phyloP scores from a whole-genome alignment of 441 rosid genomes.

The Corymbia citriodora region DNA sequence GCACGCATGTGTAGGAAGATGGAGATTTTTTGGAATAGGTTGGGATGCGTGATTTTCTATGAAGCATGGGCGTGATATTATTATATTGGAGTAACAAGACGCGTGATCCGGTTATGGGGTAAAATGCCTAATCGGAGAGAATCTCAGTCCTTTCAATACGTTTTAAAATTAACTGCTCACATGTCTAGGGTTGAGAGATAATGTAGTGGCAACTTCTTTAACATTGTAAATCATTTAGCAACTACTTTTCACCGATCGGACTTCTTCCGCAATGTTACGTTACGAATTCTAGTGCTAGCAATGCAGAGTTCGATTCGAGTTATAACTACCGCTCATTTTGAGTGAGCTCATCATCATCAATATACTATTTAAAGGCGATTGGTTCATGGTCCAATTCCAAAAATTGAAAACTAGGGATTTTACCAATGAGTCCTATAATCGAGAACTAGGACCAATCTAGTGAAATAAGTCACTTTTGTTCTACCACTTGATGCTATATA shows the following conservation, averaged over 20 bases:
- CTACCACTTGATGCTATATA: too few species aligned
- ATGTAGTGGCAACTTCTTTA: neutral
- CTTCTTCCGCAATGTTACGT: neutral
- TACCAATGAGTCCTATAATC: too few species aligned
- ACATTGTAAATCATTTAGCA: neutral
- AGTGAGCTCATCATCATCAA: accelerated
- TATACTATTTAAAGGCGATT: too few species aligned
- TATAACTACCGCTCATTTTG: neutral
- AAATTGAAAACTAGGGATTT: too few species aligned
- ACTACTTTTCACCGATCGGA: neutral
- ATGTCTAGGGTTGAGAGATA: neutral
- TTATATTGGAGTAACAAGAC: neutral
- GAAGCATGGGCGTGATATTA: neutral
- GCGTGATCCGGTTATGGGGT: neutral
- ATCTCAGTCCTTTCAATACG: neutral
- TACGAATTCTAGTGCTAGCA: neutral
- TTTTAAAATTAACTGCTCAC: neutral
- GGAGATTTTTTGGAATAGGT: neutral
- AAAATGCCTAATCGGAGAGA: neutral
- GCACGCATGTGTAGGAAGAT: neutral
- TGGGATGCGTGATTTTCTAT: neutral
- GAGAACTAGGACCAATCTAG: too few species aligned
- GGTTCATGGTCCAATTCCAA: too few species aligned
- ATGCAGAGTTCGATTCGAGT: neutral
- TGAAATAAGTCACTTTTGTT: too few species aligned